Evolutionary conservation across 2,329 filamentous ascomycete species (phyloP), one percentile per base, ranked within the genome.

Genomic region (Phialophora tarda): DNA sequence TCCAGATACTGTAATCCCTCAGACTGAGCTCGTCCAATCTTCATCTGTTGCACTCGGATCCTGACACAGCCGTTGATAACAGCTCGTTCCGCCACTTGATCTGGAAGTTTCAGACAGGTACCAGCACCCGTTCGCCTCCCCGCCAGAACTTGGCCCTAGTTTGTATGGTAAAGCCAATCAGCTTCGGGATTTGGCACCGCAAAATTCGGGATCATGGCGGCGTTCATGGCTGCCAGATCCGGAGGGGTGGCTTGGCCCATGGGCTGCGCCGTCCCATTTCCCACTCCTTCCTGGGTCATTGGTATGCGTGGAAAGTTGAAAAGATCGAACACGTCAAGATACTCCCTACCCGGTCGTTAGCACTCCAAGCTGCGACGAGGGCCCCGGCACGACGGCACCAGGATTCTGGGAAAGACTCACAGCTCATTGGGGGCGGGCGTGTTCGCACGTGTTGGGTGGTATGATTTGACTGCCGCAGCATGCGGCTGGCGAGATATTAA

Each of bases 261-360:
- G 10, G 30, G 38, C 23, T 66, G 65, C 24, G 59, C 41, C 28
- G 60, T 60, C 11, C 41, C 64, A 28, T 65, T 63, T 10, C 67
- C 65, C 28, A 66, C 38, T 17, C 64, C 62, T 47, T 71, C 70
- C 5, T 78, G 74, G 4, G 75, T 64, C 23, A 80, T 78, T 0
- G 85, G 85, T 26, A 97, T 80, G 21, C 92, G 83, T 0, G 93
- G 93, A 63, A 96, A 88, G 75, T 97, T 97, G 83, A 97, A 97
- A 75, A 96, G 97, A 73, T 95, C 92, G 76, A 97, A 97, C 0
- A 97, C 91, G 73, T 97, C 93, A 2, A 97, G 82, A 75, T 96
- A 96, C 76, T 96, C 93, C 6, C 53, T 55, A 11, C 53, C 6
- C n/a, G 17, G n/a, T 55, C n/a, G 53, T 55, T 55, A 55, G 53